phyloP scores from a whole-genome alignment of 2,329 filamentous ascomycete species.

The Rhynchosporium graminicola region DNA sequence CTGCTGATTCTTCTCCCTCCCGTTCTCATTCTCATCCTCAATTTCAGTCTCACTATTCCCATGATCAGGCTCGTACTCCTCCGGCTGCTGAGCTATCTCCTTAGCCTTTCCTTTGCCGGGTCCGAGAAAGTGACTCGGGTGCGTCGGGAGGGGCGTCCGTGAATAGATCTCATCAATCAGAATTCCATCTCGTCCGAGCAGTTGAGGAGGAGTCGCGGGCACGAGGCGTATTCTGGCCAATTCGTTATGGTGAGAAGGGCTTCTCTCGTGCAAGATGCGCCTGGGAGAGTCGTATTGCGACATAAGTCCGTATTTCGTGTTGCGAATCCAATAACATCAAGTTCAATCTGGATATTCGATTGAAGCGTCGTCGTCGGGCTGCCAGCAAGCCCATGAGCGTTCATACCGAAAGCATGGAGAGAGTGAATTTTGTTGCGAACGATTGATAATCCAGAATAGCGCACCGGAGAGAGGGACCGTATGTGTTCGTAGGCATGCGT shows the following conservation, averaged over 20 bases:
- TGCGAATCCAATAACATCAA: background rate
- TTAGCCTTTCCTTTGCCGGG: slow-evolving; percentile 27
- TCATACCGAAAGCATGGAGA: slow-evolving; percentile 17
- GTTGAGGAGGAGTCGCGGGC: slow-evolving; percentile 28
- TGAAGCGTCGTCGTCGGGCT: slow-evolving; percentile 11
- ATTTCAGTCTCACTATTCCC: background rate
- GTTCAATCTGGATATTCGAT: background rate
- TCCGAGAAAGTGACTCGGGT: slow-evolving; percentile 38
- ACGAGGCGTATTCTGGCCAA: slow-evolving; percentile 28
- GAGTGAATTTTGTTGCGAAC: slow-evolving; percentile 7
- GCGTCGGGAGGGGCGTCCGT: slow-evolving; percentile 40
- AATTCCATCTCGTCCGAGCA: slow-evolving; percentile 21
- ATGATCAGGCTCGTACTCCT: background rate
- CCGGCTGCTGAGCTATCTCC: slow-evolving; percentile 20
- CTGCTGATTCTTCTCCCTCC: no score
- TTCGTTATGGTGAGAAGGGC: slow-evolving; percentile 32
- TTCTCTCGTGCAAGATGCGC: slow-evolving; percentile 34
- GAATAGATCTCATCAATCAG: slow-evolving; percentile 36
- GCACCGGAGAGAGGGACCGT: background rate
- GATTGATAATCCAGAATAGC: background rate
- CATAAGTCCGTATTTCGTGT: slow-evolving; percentile 19
- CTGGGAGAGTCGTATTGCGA: slow-evolving; percentile 27
- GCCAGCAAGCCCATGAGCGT: slow-evolving; percentile 14
- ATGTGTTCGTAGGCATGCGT: background rate
- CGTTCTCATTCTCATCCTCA: no score